These are phyloP conservation scores for Papiliotrema laurentii DNA, from an alignment of 1,284 basidiomycete species.

Conservation along the genomic window DNA sequence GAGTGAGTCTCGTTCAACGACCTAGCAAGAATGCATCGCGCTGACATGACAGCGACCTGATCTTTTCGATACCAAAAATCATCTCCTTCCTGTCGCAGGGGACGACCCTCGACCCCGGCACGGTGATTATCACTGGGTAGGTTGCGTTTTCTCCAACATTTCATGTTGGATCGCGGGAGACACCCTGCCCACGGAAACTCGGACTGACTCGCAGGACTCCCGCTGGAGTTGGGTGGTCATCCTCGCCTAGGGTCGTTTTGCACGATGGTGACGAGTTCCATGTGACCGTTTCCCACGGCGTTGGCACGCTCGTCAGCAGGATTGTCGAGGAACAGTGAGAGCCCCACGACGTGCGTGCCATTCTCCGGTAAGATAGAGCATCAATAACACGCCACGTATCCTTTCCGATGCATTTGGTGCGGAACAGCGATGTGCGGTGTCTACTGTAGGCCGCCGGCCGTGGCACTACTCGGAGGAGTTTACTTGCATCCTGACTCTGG, in stretches of 20 bases:
- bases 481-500: no score
- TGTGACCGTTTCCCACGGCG: slow-evolving; percentile 42
- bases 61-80: slow-evolving; percentile 43
- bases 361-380: no score
- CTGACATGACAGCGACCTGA: background rate
- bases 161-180: no score
- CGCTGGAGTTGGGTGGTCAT: slow-evolving; percentile 11
- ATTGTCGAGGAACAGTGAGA: slow-evolving; percentile 19
- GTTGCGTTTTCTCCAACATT: background rate
- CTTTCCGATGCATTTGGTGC: no score
- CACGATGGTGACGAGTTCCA: slow-evolving; percentile 45
- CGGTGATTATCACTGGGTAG: slow-evolving; percentile 54
- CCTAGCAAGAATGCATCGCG: background rate
- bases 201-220: slow-evolving; percentile 15
- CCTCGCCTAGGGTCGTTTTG: slow-evolving; percentile 30
- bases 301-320: slow-evolving; percentile 48
- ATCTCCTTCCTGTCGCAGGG: slow-evolving; percentile 72
- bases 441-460: no score
- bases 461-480: no score
- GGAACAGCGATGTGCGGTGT: no score
- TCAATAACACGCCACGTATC: no score
- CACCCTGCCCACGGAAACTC: no score
- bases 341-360: no score
- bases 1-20: slow-evolving; percentile 16
- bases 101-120: slow-evolving; percentile 75